Evolutionary conservation across 2,329 filamentous ascomycete genomes (phyloP).

Genomic region (Didymella keratinophila): DNA sequence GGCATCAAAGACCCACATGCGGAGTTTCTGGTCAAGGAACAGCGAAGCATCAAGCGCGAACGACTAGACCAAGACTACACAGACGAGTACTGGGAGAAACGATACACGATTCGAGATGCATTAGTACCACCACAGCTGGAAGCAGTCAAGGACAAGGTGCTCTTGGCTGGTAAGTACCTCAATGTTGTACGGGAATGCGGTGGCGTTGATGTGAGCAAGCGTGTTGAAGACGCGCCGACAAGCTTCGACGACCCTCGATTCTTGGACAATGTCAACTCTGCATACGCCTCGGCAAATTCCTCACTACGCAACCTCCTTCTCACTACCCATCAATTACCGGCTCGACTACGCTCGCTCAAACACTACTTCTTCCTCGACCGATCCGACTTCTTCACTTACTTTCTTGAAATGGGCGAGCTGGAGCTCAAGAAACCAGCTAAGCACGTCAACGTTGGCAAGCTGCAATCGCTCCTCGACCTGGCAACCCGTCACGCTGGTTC

Average conservation of each 20-base stretch:
- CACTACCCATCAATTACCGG: conserved; percentile 89
- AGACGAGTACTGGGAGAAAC: conserved; percentile 98
- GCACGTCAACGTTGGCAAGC: conserved; percentile 87
- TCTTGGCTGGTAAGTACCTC: conserved; percentile 95
- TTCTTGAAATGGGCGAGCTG: conserved; percentile 87
- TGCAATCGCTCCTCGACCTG: conserved; percentile 94
- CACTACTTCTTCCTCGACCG: conserved; percentile 99
- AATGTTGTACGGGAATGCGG: conserved; percentile 98
- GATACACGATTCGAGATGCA: conserved; percentile 91
- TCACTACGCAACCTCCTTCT: conserved; percentile 89
- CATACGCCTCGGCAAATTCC: conserved; percentile 94
- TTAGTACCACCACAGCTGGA: conserved; percentile 93
- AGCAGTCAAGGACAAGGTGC: conserved; percentile 89
- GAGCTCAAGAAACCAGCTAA: conserved; percentile 91
- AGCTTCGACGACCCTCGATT: conserved; percentile 93
- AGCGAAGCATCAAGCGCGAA: conserved; percentile 92
- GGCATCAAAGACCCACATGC: conserved; percentile 92
- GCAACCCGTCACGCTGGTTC: conserved; percentile 96
- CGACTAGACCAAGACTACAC: conserved; percentile 95
- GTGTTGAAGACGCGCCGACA: conserved; percentile 83
- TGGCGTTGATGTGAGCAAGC: conserved; percentile 91
- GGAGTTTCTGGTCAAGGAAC: conserved; percentile 94
- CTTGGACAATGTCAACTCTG: conserved; percentile 92
- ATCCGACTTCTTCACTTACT: conserved; percentile 98
- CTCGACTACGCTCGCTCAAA: conserved; percentile 87